Evolutionary conservation across 2,329 filamentous ascomycete species (phyloP), one percentile per base, ranked within the genome.

Genomic region (Coleophoma crateriformis): DNA sequence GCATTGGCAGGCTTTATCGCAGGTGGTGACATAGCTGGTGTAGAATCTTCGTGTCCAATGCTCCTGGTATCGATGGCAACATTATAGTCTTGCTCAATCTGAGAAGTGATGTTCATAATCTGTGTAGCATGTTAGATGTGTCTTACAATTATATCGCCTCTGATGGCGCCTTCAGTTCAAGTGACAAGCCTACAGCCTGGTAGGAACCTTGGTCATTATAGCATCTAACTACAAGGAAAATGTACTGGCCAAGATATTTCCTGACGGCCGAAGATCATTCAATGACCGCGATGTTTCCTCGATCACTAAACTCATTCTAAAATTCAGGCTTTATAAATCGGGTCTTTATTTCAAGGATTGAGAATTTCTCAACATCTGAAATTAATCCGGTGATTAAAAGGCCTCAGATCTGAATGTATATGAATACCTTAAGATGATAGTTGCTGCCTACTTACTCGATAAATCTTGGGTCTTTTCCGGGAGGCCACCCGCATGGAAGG

Each of bases 401-500:
- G 14, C 35, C 35, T 7, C 27, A 2, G 8, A 27, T 27, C 27
- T 3, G 27, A 27, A 7, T 27, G 8, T 7, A 38, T 7, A 2
- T 38, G 13, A 17, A 38, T 4, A 13, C 35, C 4, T 17, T n/a
- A 32, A 32, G 34, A 27, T 7, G 14, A 8, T 10, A 37, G 17
- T 13, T 35, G 14, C 11, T 14, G 19, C 12, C 14, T 35, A 19
- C 12, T n/a, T 35, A 50, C 48, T 27, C 41, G 19, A n/a, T 33
- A 50, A 42, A 20, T 15, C 12, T 20, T 14, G 8, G 27, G 35
- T n/a, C 15, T 10, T 41, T 40, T 50, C 40, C 37, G 47, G 3
- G 22, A 40, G 32, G 12, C 46, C 48, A 61, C 60, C 17, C 54
- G 61, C 62, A 65, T 66, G 0, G 63, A 65, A 8, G 62, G 61